Base-by-base conservation (phyloP, 495 filamentous ascomycete species). In the Chaetomium cochliodes region DNA sequence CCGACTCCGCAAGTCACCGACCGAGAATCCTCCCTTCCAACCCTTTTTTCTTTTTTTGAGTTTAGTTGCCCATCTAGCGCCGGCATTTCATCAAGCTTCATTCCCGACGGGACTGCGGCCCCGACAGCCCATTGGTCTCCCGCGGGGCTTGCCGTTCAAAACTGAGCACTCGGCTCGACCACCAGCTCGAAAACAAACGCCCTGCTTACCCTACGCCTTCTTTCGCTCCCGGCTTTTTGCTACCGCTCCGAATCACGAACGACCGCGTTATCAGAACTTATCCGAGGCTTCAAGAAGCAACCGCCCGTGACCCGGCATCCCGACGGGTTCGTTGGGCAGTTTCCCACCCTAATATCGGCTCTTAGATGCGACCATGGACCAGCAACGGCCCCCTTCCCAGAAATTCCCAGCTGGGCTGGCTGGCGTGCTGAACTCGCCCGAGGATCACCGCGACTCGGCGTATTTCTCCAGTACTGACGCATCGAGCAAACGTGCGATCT, bases 381-480 rank as follows among this genome's bases (percentile, higher is more conserved):
- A 73, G 51, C 71, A 75, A 44, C 72, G 78, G 47, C 71, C 76
- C 47, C 65, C 67, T 54, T 76, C 76, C 52, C 81, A 83, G 68
- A 84, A 82, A 67, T 70, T 82, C 50, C 81, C 82, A 44, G 71
- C 76, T 7, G 80, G 76, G 18, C 67, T 85, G 58, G 79, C 80
- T 11, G 77, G 76, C 11, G 77, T 85, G 15, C 70, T 85, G 33
- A 85, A 84, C 63, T 66, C 76, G 28, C 77, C 81, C 2, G 79
- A 83, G 22, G 81, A 83, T 8, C 70, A 83, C 60, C 75, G 82
- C 23, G 83, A 85, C 69, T 84, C 81, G 41, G 82, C 81, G 13
- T 85, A 84, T 60, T 84, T 75, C 59, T 84, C 81, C 25, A 79
- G 77, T 46, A 81, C 78, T n/a, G 83, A 82, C 71, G 77, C 78